Conservation (phyloP, 2,329 filamentous ascomycete species). For the Xylariomycetidae sp. region DNA sequence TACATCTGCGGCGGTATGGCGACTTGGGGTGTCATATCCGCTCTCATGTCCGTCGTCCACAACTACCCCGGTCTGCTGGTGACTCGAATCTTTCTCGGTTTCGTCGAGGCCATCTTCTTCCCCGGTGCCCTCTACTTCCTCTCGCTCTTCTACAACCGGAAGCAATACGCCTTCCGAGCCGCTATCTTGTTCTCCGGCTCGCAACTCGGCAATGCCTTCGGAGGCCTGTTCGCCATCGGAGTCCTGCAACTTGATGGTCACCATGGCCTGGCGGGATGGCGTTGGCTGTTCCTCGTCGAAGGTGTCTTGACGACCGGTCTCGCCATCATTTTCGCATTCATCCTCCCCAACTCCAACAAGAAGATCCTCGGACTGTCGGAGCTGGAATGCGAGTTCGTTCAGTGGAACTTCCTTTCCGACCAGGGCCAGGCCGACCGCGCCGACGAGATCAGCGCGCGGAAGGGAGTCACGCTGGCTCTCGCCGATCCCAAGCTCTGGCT, state of each 20-base stretch:
- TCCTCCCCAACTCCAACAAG: constrained; percentile 15
- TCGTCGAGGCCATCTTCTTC: constrained; percentile 51
- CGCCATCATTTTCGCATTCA: constrained; percentile 11
- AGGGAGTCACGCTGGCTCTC: constrained; percentile 26
- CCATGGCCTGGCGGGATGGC: constrained; percentile 20
- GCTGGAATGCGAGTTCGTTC: constrained; percentile 16
- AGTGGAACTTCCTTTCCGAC: constrained; percentile 17
- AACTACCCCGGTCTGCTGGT: constrained; percentile 39
- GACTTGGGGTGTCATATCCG: constrained; percentile 44
- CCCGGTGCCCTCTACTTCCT: constrained; percentile 35
- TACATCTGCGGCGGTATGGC: constrained; percentile 46
- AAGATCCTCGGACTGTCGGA: constrained; percentile 13
- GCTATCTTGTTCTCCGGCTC: constrained; percentile 28
- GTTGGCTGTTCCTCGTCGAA: constrained; percentile 19
- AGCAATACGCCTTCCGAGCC: constrained; percentile 27
- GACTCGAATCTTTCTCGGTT: constrained; percentile 44
- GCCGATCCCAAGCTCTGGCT: constrained; percentile 31
- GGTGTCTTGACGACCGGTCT: constrained; percentile 14
- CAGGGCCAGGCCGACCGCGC: constrained; percentile 16
- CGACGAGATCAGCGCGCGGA: constrained; percentile 20
- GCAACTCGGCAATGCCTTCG: constrained; percentile 29
- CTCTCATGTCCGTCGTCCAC: constrained; percentile 40
- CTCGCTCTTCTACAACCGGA: constrained; percentile 34
- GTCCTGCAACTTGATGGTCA: constrained; percentile 22
- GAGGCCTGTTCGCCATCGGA: constrained; percentile 28